These are phyloP conservation scores for Penicillium crystallinum DNA, from an alignment of 495 filamentous ascomycete species.

Conservation along the genomic window DNA sequence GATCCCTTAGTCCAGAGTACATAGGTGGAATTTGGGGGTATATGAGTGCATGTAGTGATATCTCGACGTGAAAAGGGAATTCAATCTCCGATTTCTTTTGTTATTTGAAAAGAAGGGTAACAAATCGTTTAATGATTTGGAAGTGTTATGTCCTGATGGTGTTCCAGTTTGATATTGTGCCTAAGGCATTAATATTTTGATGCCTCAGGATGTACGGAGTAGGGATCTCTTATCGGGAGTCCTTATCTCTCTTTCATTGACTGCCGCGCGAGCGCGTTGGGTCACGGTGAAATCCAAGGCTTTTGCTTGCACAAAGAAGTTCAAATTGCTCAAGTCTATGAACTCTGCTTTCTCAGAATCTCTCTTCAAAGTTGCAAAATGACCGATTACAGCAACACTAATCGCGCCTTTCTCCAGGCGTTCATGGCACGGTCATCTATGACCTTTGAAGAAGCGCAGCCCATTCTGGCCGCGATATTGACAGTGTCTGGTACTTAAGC, in stretches of 20 bases:
- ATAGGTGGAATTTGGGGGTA: too few relatives aligned
- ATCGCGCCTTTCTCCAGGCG: slow-evolving; percentile 91
- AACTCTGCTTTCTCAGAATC: not conserved
- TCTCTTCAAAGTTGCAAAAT: slow-evolving; percentile 5
- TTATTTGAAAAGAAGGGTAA: too few relatives aligned
- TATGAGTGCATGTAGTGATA: too few relatives aligned
- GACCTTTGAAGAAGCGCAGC: slow-evolving; percentile 67
- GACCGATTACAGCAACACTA: slow-evolving; percentile 54
- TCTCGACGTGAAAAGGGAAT: too few relatives aligned
- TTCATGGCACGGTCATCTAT: slow-evolving; percentile 73
- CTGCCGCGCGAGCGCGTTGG: slow-evolving; percentile 14
- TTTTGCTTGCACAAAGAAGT: not conserved
- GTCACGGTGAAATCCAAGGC: slow-evolving; percentile 13
- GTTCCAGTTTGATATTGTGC: not conserved
- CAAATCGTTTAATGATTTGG: too few relatives aligned
- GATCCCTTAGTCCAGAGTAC: too few relatives aligned
- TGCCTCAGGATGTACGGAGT: not conserved
- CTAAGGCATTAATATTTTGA: not conserved
- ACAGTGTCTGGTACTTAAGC: slow-evolving; percentile 43
- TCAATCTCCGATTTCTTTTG: too few relatives aligned
- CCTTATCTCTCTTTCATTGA: slow-evolving; percentile 14
- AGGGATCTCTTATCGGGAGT: not conserved
- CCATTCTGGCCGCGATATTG: slow-evolving; percentile 71
- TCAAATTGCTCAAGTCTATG: not conserved
- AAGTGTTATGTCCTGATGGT: too few relatives aligned